Conservation (phyloP, 2,329 filamentous ascomycete genomes). For the Blumeriella jaapii region DNA sequence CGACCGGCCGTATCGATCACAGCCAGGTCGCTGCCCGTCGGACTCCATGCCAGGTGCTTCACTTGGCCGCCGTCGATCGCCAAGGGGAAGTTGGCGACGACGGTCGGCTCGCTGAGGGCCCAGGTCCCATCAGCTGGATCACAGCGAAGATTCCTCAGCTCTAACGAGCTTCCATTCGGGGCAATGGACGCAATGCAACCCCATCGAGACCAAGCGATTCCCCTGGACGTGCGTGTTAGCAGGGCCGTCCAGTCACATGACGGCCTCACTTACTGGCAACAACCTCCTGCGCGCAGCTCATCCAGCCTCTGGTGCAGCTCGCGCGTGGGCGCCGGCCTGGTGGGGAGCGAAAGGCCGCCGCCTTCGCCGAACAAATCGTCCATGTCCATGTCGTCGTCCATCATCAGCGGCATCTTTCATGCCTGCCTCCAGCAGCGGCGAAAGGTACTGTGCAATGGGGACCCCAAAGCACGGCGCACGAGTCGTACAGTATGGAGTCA, state of each 20-base stretch:
- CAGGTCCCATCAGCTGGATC: conserved; percentile 60
- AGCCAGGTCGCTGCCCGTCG: conserved; percentile 65
- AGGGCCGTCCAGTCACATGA: conserved; percentile 1
- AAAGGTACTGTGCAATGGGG: neutral
- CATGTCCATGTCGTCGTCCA: conserved; percentile 46
- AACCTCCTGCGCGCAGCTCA: conserved; percentile 63
- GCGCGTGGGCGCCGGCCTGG: conserved; percentile 46
- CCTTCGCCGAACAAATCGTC: conserved; percentile 68
- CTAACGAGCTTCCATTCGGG: conserved; percentile 56
- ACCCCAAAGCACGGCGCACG: too few species aligned
- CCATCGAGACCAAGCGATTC: conserved; percentile 76
- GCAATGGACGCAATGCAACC: conserved; percentile 78
- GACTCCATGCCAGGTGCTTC: conserved; percentile 73
- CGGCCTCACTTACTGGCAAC: conserved; percentile 62
- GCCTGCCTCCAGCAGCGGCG: neutral
- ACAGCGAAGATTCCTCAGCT: conserved; percentile 62
- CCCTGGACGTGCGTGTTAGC: conserved; percentile 42
- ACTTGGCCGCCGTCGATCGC: conserved; percentile 54
- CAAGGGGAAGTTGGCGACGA: conserved; percentile 47
- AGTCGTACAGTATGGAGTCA: too few species aligned
- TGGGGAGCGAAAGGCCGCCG: conserved; percentile 43
- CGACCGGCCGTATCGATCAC: conserved; percentile 71
- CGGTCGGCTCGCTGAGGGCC: conserved; percentile 62
- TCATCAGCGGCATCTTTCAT: conserved; percentile 37
- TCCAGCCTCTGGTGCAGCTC: conserved; percentile 63